Percentiles rank a stretch among this genome's conserved stretches.
Evolutionary conservation across 2,329 filamentous ascomycete species (phyloP).

Genomic region (Beauveria varroae): DNA sequence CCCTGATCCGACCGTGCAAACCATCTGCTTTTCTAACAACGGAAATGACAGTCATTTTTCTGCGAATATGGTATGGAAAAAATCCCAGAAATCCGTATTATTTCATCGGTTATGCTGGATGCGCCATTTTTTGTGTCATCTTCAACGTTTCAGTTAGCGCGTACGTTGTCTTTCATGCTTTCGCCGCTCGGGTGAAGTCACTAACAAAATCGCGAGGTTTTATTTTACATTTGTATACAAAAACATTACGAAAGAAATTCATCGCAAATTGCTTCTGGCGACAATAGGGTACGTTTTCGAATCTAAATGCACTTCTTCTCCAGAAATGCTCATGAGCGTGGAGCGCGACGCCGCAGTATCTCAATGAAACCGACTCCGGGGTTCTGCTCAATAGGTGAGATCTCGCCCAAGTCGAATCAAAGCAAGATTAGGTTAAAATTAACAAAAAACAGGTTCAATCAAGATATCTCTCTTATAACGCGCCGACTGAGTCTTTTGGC

Average conservation of each 20-base stretch:
- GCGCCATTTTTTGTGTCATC: neutral
- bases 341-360: neutral
- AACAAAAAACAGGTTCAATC: neutral
- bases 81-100: neutral
- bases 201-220: neutral
- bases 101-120: neutral
- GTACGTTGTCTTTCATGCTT: neutral
- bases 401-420: neutral
- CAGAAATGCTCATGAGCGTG: neutral
- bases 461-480: conserved; percentile 3
- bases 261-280: neutral
- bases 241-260: neutral
- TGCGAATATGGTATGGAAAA: neutral
- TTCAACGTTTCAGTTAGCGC: neutral
- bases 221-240: neutral
- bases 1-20: neutral
- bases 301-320: neutral
- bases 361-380: neutral
- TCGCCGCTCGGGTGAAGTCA: too few relatives aligned
- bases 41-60: neutral
- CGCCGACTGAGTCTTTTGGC: neutral
- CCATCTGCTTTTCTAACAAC: neutral
- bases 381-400: neutral
- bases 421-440: neutral
- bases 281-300: neutral